Conservation (phyloP, 495 filamentous ascomycete species). For the Margaritispora aquatica region DNA sequence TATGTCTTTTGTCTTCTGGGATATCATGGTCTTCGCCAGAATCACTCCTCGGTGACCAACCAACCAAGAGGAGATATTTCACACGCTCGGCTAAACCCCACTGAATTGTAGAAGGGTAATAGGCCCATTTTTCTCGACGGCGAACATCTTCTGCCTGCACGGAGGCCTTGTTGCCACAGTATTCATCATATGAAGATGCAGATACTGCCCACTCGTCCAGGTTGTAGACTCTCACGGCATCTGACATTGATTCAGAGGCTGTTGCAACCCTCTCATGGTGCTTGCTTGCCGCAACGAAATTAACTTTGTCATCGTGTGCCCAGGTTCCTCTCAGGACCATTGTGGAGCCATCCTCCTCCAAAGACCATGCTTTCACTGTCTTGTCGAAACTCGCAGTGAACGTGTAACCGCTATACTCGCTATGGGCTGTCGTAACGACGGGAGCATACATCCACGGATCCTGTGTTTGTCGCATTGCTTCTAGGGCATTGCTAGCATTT, state of each 20-base stretch:
- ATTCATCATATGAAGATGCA: conserved; percentile 14
- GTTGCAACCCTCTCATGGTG: conserved; percentile 40
- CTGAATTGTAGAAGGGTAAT: conserved; percentile 64
- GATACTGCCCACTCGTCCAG: conserved; percentile 24
- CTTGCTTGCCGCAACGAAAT: conserved; percentile 59
- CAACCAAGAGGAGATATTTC: conserved; percentile 60
- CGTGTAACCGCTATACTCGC: conserved; percentile 43
- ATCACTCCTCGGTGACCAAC: conserved; percentile 58
- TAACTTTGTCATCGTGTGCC: conserved; percentile 60
- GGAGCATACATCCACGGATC: conserved; percentile 69
- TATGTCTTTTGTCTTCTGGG: conserved; percentile 39
- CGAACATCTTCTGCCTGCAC: conserved; percentile 7
- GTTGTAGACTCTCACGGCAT: conserved; percentile 44
- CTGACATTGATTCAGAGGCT: conserved; percentile 39
- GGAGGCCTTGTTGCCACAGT: conserved; percentile 9
- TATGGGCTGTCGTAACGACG: conserved; percentile 70
- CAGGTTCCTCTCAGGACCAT: conserved; percentile 45
- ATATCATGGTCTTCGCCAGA: conserved; percentile 45
- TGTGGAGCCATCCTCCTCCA: conserved; percentile 28
- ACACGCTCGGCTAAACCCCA: conserved; percentile 55
- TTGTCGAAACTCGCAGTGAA: conserved; percentile 81
- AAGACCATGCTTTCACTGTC: conserved; percentile 71
- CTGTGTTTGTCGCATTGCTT: conserved; percentile 56
- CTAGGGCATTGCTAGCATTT: conserved; percentile 40
- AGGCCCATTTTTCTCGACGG: conserved; percentile 38